These are phyloP conservation scores for Schizochytrium sp. DNA, from an alignment of 108 stramenopile species.

Conservation along the genomic window DNA sequence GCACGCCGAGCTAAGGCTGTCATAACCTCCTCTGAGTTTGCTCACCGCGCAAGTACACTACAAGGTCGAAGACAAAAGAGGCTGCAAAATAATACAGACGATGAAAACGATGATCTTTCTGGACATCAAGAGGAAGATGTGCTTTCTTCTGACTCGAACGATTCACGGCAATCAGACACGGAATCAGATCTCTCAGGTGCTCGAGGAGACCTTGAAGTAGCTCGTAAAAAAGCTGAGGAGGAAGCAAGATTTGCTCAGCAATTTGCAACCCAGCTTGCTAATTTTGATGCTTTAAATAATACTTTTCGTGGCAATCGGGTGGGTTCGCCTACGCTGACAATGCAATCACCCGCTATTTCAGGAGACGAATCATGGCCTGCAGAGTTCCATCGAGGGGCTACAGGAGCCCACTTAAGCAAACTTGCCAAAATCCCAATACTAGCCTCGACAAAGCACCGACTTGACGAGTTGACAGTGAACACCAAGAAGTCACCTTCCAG, in stretches of 20 bases:
- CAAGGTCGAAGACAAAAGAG: not conserved
- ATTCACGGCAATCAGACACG: not conserved
- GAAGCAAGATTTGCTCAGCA: not conserved
- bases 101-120: not conserved
- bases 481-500: not conserved
- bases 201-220: not conserved
- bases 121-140: conserved; percentile 14
- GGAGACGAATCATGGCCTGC: not conserved
- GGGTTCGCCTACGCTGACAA: not conserved
- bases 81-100: not conserved
- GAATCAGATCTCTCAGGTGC: not conserved
- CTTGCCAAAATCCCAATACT: not conserved
- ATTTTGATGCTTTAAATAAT: not conserved
- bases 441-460: not conserved
- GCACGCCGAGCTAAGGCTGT: not conserved
- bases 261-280: not conserved
- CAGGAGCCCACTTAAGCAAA: no score
- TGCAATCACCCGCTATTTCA: not conserved
- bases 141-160: not conserved
- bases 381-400: not conserved
- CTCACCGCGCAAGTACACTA: conserved; percentile 22
- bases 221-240: not conserved
- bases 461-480: not conserved
- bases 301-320: not conserved
- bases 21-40: not conserved